Conservation (phyloP, 345 rosid species). For the Citropsis articulata region DNA sequence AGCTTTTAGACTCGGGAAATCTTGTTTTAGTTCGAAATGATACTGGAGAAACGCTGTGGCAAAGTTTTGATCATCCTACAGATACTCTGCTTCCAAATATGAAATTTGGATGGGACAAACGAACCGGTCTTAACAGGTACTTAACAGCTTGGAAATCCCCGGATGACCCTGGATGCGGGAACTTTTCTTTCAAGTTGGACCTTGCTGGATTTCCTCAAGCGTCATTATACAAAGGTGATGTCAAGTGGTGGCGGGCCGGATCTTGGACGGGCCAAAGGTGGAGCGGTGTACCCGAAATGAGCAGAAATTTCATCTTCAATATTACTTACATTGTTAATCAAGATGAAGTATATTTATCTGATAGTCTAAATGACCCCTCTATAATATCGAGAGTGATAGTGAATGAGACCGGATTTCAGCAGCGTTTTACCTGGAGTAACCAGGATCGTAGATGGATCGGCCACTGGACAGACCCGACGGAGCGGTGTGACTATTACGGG, state of each 20-base stretch:
- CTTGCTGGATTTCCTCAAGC: constrained; percentile 47
- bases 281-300: constrained; percentile 71
- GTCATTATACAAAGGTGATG: constrained; percentile 35
- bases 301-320: constrained; percentile 29
- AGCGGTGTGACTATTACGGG: constrained; percentile 54
- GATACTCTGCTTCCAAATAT: constrained; percentile 53
- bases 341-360: constrained; percentile 33
- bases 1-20: constrained; percentile 60
- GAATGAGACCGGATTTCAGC: constrained; percentile 44
- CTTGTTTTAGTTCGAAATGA: constrained; percentile 42
- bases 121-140: constrained; percentile 29
- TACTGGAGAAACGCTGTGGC: constrained; percentile 40
- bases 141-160: constrained; percentile 52
- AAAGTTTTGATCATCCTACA: constrained; percentile 71
- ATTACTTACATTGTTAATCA: constrained; percentile 20
- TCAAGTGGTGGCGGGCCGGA: constrained; percentile 46
- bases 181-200: constrained; percentile 33
- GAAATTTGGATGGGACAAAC: constrained; percentile 54
- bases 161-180: constrained; percentile 51
- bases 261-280: constrained; percentile 61
- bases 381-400: constrained; percentile 46
- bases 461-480: constrained; percentile 45
- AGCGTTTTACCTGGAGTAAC: constrained; percentile 46
- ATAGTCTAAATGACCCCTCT: constrained; percentile 22
- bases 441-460: constrained; percentile 34